Conservation (phyloP, 2,329 filamentous ascomycete genomes). For the Hymenoscyphus albidus region DNA sequence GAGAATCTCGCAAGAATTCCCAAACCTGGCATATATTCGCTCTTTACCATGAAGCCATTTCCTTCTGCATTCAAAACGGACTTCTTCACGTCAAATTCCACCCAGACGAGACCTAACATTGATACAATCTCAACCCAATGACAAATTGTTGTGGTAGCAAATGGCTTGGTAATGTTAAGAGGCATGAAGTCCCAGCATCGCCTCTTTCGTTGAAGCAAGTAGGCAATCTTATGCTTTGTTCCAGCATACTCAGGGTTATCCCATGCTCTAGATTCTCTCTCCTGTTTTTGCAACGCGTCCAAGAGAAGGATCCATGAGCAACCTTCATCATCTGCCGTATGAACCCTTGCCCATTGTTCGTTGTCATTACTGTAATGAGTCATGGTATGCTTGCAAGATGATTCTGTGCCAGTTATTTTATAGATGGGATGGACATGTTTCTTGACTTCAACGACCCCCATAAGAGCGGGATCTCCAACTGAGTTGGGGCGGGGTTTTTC, state of each 20-base stretch:
- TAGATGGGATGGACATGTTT: constrained; percentile 2
- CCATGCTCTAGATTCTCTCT: constrained; percentile 14
- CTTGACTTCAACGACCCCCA: neutral
- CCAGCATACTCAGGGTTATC: constrained; percentile 2
- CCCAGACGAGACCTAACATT: constrained; percentile 53
- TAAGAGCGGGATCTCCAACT: neutral
- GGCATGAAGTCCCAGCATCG: constrained; percentile 42
- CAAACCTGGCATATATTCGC: constrained; percentile 44
- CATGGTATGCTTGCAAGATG: neutral
- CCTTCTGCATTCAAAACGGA: constrained; percentile 52
- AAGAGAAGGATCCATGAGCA: constrained; percentile 15
- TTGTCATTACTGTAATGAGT: constrained; percentile 1
- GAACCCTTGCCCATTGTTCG: constrained; percentile 14
- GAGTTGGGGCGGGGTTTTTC: neutral
- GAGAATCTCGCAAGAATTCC: constrained; percentile 49
- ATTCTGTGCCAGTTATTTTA: constrained; percentile 6
- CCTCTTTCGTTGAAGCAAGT: constrained; percentile 12
- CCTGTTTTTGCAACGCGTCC: constrained; percentile 16
- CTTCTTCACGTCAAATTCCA: constrained; percentile 47
- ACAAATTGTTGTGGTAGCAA: constrained; percentile 52
- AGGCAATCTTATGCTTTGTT: constrained; percentile 13
- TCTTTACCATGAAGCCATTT: constrained; percentile 50
- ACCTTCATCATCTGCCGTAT: constrained; percentile 18
- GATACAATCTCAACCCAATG: constrained; percentile 53
- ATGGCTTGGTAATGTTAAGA: constrained; percentile 43